Evolutionary conservation across 2,329 filamentous ascomycete species (phyloP), one percentile per base, ranked within the genome.

Genomic region (Parastagonospora avenae): DNA sequence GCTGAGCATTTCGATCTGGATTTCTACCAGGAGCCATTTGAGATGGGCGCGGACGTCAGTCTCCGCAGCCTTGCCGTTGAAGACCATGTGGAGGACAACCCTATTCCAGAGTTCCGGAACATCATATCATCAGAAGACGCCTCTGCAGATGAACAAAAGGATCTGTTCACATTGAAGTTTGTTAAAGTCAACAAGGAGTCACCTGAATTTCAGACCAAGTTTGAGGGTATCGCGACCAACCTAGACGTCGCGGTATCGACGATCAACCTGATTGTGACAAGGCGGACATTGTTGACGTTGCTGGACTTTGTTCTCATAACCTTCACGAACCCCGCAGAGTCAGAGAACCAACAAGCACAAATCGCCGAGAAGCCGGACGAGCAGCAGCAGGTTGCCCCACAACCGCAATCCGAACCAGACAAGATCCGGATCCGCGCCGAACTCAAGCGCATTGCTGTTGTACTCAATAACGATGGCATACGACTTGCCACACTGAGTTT

Each of bases 401-500:
- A 32, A 52, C 46, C 59, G 2, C 60, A 77, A 4, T 64, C 72
- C 11, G 78, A 86, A 24, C 75, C 78, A 27, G 89, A 90, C 48
- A 95, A 94, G 57, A 94, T 99, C 59, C 86, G 92, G 19, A 93
- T 99, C 73, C 96, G 96, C 74, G 88, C 95, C 36, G 89, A 97
- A 55, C 78, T 99, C 55, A 95, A 96, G 77, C 92, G 90, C 77
- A 96, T 99, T 57, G 86, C 91, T 2, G 81, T 99, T 27, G 93
- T 99, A 56, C 80, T 99, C 48, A 99, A 99, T 71, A 97, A 99
- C 59, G 95, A 99, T 71, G 94, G 94, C 0, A 95, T 97, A 50
- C 86, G 94, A 24, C 82, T 99, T 27, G 94, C 94, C 27, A 99
- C 94, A 0, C 76, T 99, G 14, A 94, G 92, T 46, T 85, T 99